Evolutionary conservation across 352 stramenopile species (phyloP), one percentile per base, ranked within the genome.

Genomic region (Elongisporangium undulatum): DNA sequence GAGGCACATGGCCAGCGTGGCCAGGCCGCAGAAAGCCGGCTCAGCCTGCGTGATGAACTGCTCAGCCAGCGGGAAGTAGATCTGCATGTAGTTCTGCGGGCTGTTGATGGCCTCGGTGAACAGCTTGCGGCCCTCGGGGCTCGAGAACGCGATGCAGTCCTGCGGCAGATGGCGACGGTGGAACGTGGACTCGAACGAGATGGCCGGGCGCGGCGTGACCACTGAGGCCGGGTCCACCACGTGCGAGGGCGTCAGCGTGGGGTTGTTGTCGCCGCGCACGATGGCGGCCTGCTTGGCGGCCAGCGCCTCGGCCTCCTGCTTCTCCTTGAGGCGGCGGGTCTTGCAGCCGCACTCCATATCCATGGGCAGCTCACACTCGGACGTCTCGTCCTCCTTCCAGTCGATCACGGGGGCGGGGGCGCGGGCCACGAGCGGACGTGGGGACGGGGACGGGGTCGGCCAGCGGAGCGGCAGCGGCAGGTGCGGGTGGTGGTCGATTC

Each of bases 41-140:
- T 97, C 96, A 19, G 92, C 85, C 61, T 98, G 92, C 1, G 88
- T 94, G 20, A 71, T 91, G 62, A 96, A 97, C 67, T 96, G 81
- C 63, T 97, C 88, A 0, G 86, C 87, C 57, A 98, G 69, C 6
- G 84, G 77, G 63, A 98, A 98, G 80, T 98, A 99, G 51, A 89
- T 92, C 53, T 90, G 77, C 84, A 93, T 93, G 71, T 82, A 91
- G 62, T 89, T 87, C 26, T 56, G 58, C 29, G 49, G 38, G 26
- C 59, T 66, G 51, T 65, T 80, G 22, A 83, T 61, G 55, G 87
- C 77, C 38, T 98, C 76, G 9, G 79, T 69, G 65, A 98, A 95
- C n/a, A 96, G 69, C 62, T 69, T 65, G 22, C 82, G 75, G 4
- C 95, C 96, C 63, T 94, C 75, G 2, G 66, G 41, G 19, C 85